Evolutionary conservation across 2,329 filamentous ascomycete species (phyloP).

Genomic region (Hymenoscyphus infarciens): DNA sequence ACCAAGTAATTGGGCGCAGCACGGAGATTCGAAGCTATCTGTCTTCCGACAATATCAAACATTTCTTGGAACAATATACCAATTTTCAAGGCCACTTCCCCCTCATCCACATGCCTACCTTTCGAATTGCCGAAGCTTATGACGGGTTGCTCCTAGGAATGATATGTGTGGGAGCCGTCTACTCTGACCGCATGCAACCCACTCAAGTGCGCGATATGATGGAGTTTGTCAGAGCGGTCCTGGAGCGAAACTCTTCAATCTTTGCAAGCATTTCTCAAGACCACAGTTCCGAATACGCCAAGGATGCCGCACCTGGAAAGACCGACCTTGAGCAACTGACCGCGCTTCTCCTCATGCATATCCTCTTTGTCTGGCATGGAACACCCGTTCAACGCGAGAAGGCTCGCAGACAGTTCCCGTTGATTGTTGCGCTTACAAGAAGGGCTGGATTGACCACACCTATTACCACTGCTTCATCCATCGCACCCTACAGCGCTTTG

Average conservation of each 20-base stretch:
- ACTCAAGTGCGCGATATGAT: conserved; percentile 65
- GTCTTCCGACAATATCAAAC: conserved; percentile 64
- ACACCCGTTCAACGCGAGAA: conserved; percentile 61
- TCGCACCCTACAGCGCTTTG: conserved; percentile 53
- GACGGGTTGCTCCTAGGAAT: conserved; percentile 66
- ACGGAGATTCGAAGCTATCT: conserved; percentile 53
- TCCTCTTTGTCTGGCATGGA: conserved; percentile 67
- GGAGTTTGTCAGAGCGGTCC: conserved; percentile 56
- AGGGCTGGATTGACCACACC: conserved; percentile 54
- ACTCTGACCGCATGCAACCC: conserved; percentile 60
- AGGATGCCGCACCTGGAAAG: conserved; percentile 37
- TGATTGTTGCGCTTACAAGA: conserved; percentile 55
- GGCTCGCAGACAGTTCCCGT: conserved; percentile 56
- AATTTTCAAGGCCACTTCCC: conserved; percentile 73
- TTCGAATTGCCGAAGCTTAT: conserved; percentile 62
- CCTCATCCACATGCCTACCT: conserved; percentile 67
- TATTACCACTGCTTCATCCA: conserved; percentile 33
- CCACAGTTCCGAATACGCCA: conserved; percentile 38
- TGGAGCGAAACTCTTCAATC: conserved; percentile 53
- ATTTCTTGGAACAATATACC: conserved; percentile 67
- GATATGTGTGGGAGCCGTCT: conserved; percentile 71
- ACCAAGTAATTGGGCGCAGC: conserved; percentile 52
- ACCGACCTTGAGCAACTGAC: conserved; percentile 63
- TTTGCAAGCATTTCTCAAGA: conserved; percentile 45
- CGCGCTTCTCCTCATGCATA: conserved; percentile 59